A percentile compares a stretch with the other conserved stretches of the same genome.
Evolutionary conservation across 1,284 basidiomycete species (phyloP).

Genomic region (Termitomyces sp.): DNA sequence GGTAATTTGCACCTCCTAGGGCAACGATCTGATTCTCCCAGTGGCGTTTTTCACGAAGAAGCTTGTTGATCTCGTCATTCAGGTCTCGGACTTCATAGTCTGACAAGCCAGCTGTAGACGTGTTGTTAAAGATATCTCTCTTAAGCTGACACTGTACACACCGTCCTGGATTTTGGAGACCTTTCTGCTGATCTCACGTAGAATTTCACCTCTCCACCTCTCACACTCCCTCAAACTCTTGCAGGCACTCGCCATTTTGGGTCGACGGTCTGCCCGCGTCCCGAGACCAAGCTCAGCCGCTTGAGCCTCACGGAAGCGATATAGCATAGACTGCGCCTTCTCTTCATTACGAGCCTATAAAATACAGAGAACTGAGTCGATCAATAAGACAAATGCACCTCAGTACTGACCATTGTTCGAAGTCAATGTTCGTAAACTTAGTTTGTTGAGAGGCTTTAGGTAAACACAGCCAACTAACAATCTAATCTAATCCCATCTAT

Average conservation of each 20-base stretch:
- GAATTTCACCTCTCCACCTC: constrained; percentile 91
- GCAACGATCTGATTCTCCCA: constrained; percentile 98
- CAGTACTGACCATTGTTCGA: constrained; percentile 16
- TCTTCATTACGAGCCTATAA: constrained; percentile 91
- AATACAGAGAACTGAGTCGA: constrained; percentile 1
- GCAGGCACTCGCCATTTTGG: constrained; percentile 86
- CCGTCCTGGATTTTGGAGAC: constrained; percentile 98
- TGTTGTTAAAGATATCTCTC: not conserved
- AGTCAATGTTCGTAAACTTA: too few species aligned
- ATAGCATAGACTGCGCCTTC: constrained; percentile 97
- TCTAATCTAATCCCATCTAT: constrained; percentile 1
- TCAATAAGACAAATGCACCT: not conserved
- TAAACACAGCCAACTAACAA: constrained; percentile 18
- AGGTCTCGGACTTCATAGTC: constrained; percentile 96
- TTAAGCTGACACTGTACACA: constrained; percentile 35
- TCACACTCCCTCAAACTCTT: constrained; percentile 93
- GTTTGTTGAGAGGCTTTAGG: constrained; percentile 11
- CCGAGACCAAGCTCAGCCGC: constrained; percentile 91
- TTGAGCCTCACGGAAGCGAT: constrained; percentile 96
- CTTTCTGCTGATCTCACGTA: constrained; percentile 92
- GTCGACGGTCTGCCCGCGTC: constrained; percentile 75
- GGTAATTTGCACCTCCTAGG: constrained; percentile 94
- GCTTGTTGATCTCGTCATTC: constrained; percentile 97
- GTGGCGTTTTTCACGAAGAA: constrained; percentile 91
- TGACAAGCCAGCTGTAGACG: constrained; percentile 71